Evolutionary conservation across 768 basidiomycete species (phyloP).

Genomic region (Leccinum barrowsii): DNA sequence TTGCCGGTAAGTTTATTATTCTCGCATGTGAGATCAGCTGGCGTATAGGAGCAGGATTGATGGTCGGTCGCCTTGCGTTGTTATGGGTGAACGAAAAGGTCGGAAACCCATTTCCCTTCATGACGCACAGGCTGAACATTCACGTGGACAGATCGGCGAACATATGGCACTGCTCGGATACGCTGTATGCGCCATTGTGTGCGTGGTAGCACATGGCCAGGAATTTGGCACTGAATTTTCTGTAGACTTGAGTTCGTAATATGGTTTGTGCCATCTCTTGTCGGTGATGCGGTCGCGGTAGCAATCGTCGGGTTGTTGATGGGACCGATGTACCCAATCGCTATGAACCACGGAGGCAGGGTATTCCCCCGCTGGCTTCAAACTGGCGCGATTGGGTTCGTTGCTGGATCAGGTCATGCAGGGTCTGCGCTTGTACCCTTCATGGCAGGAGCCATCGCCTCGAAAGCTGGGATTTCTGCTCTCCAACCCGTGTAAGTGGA

Average conservation of each 20-base stretch:
- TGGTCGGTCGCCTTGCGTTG: slow-evolving; percentile 28
- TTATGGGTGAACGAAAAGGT: slow-evolving; percentile 30
- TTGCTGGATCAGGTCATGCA: slow-evolving; percentile 48
- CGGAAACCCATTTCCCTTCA: background rate
- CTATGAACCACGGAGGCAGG: slow-evolving; percentile 34
- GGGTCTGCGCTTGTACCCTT: slow-evolving; percentile 53
- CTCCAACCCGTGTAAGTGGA: slow-evolving; percentile 47
- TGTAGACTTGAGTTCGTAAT: slow-evolving; percentile 59
- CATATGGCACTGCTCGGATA: slow-evolving; percentile 29
- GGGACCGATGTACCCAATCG: slow-evolving; percentile 73
- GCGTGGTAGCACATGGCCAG: background rate
- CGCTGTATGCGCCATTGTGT: slow-evolving; percentile 30
- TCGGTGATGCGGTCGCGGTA: slow-evolving; percentile 62
- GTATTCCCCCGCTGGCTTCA: slow-evolving; percentile 35
- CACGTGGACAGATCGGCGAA: slow-evolving; percentile 29
- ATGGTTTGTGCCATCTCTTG: slow-evolving; percentile 66
- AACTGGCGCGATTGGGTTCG: slow-evolving; percentile 45
- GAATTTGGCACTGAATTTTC: background rate
- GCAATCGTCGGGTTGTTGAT: slow-evolving; percentile 63
- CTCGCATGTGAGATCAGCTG: background rate
- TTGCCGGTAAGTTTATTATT: slow-evolving; percentile 16
- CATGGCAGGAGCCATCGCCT: slow-evolving; percentile 44
- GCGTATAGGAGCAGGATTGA: slow-evolving; percentile 18
- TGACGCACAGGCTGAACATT: background rate
- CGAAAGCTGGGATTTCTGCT: slow-evolving; percentile 39